Conservation (phyloP, 2,329 filamentous ascomycete species). For the Penicillium olsonii region DNA sequence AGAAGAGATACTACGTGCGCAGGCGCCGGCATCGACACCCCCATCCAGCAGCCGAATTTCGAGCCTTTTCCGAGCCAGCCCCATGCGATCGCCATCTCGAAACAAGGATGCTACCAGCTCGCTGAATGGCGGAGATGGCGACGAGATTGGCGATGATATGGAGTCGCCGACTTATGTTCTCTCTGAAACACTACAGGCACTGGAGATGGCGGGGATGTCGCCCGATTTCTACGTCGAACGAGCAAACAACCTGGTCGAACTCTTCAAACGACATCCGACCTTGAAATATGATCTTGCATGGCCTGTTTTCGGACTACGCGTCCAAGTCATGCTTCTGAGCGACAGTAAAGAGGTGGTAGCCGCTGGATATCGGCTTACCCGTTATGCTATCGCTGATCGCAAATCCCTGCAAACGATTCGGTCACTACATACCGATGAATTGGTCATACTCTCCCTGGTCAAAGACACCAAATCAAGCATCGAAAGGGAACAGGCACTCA, state of each 20-base stretch:
- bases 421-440: slow-evolving; percentile 82
- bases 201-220: slow-evolving; percentile 83
- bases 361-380: slow-evolving; percentile 87
- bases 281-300: slow-evolving; percentile 96
- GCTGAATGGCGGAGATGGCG: slow-evolving; percentile 37
- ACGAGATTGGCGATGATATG: slow-evolving; percentile 64
- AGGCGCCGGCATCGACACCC: slow-evolving; percentile 54
- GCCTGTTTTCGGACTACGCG: slow-evolving; percentile 89
- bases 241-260: slow-evolving; percentile 87
- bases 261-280: slow-evolving; percentile 91
- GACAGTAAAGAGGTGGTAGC: slow-evolving; percentile 95
- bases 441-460: slow-evolving; percentile 87
- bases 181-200: slow-evolving; percentile 82
- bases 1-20: slow-evolving; percentile 60
- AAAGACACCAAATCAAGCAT: slow-evolving; percentile 97
- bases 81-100: slow-evolving; percentile 54
- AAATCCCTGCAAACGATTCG: slow-evolving; percentile 87
- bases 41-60: slow-evolving; percentile 55
- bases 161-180: slow-evolving; percentile 93
- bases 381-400: slow-evolving; percentile 91
- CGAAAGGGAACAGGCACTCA: slow-evolving; percentile 93
- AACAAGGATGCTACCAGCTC: slow-evolving; percentile 32
- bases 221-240: slow-evolving; percentile 94
- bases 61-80: slow-evolving; percentile 58
- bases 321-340: slow-evolving; percentile 94